These are phyloP conservation scores for Sarocladium oryzae DNA, from an alignment of 2,329 filamentous ascomycete species.

Conservation along the genomic window DNA sequence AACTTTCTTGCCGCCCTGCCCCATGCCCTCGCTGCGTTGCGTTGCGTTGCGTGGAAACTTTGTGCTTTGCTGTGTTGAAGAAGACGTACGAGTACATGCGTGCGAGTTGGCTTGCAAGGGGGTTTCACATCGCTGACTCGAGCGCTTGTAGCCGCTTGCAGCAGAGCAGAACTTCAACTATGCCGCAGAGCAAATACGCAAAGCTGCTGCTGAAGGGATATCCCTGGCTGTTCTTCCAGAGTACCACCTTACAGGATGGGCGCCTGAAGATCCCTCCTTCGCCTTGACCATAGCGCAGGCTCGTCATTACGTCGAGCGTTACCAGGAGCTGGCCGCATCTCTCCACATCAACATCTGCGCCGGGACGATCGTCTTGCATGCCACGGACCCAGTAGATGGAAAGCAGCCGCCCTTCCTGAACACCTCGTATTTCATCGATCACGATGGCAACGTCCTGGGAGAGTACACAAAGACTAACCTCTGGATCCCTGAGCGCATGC, in stretches of 20 bases:
- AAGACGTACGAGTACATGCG: no score
- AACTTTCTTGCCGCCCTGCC: no score
- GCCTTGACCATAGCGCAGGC: constrained; percentile 44
- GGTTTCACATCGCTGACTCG: neutral
- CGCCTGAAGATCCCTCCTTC: constrained; percentile 55
- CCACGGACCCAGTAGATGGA: constrained; percentile 20
- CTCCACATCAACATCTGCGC: constrained; percentile 63
- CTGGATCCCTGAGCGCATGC: constrained; percentile 62
- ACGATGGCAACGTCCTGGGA: constrained; percentile 50
- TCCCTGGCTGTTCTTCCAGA: constrained; percentile 60
- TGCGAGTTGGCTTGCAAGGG: no score
- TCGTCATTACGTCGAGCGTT: constrained; percentile 50
- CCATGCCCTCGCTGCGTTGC: no score
- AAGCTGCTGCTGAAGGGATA: constrained; percentile 10
- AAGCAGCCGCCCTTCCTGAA: constrained; percentile 38
- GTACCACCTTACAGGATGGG: constrained; percentile 72
- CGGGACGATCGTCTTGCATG: constrained; percentile 60
- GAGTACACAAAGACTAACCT: constrained; percentile 73
- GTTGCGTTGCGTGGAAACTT: no score
- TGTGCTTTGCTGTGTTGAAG: neutral
- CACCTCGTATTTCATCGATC: constrained; percentile 65
- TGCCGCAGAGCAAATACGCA: constrained; percentile 7
- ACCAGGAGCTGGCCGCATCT: constrained; percentile 58
- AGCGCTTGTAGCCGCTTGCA: neutral
- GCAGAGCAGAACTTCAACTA: constrained; percentile 10